phyloP scores from a whole-genome alignment of 805 yeast genomes.

The Saccharomycopsis sp. region DNA sequence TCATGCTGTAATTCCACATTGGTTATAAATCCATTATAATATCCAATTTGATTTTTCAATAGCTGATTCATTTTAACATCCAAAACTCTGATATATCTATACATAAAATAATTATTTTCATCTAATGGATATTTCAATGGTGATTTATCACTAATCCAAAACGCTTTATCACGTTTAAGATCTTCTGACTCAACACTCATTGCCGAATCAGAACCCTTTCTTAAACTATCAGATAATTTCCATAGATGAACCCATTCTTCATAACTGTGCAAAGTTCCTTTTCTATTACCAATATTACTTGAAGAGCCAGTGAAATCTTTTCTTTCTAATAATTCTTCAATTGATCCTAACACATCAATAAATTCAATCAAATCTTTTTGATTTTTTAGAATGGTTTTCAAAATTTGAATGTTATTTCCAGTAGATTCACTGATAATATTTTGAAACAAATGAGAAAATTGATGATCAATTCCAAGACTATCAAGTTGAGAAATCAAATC shows the following conservation, averaged over 20 bases:
- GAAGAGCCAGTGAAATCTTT: too few relatives aligned
- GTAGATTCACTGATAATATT: neutral
- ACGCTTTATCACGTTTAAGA: constrained; percentile 23
- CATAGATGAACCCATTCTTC: constrained; percentile 42
- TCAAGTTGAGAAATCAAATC: too few relatives aligned
- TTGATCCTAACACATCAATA: constrained; percentile 13
- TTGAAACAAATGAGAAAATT: neutral
- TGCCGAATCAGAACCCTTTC: neutral
- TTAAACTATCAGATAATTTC: constrained; percentile 21
- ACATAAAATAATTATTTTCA: constrained; percentile 54
- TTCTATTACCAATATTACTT: too few relatives aligned
- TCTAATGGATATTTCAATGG: constrained; percentile 62
- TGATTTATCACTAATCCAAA: constrained; percentile 57
- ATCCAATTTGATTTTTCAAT: constrained; percentile 11
- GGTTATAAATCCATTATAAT: constrained; percentile 19
- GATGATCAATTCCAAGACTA: too few relatives aligned
- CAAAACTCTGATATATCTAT: constrained; percentile 23
- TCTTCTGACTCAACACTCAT: neutral
- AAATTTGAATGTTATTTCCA: constrained; percentile 1
- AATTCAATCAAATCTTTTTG: constrained; percentile 15
- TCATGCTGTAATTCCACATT: neutral
- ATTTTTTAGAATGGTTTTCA: constrained; percentile 5
- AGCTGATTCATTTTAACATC: constrained; percentile 13
- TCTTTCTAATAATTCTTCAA: constrained; percentile 6
- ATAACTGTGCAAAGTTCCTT: constrained; percentile 31